Evolutionary conservation across 371 early-diverging fungal species (phyloP).

Genomic region (Catenaria anguillulae): DNA sequence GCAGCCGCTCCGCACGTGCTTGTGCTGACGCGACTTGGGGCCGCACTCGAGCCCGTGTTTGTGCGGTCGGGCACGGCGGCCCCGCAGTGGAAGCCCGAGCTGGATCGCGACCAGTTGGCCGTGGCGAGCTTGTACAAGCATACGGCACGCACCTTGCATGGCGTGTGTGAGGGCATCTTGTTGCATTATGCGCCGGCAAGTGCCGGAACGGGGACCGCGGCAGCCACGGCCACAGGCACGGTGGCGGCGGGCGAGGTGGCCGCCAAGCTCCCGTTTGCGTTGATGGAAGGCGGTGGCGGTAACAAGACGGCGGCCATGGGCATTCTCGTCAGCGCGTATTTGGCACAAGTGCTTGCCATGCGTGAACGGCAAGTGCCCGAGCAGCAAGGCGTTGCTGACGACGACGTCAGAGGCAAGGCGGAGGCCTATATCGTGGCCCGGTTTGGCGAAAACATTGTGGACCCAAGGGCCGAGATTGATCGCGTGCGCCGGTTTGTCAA

Average conservation of each 20-base stretch:
- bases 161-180: constrained; percentile 41
- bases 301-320: background rate
- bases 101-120: too few species aligned
- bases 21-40: too few species aligned
- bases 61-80: too few species aligned
- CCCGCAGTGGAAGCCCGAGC: too few species aligned
- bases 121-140: too few species aligned
- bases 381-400: too few species aligned
- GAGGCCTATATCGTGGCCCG: too few species aligned
- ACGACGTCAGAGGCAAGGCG: background rate
- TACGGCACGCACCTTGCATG: constrained; percentile 41
- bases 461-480: background rate
- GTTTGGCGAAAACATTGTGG: background rate
- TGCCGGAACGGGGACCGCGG: constrained; percentile 26
- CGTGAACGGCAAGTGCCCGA: too few species aligned
- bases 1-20: too few species aligned
- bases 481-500: background rate
- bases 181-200: constrained; percentile 26
- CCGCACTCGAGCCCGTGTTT: too few species aligned
- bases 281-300: background rate
- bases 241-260: too few species aligned
- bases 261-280: background rate
- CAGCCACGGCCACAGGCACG: background rate
- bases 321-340: background rate
- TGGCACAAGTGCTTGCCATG: too few species aligned